Base-by-base conservation (phyloP, 1,284 basidiomycete genomes). In the Peniophora sp. region DNA sequence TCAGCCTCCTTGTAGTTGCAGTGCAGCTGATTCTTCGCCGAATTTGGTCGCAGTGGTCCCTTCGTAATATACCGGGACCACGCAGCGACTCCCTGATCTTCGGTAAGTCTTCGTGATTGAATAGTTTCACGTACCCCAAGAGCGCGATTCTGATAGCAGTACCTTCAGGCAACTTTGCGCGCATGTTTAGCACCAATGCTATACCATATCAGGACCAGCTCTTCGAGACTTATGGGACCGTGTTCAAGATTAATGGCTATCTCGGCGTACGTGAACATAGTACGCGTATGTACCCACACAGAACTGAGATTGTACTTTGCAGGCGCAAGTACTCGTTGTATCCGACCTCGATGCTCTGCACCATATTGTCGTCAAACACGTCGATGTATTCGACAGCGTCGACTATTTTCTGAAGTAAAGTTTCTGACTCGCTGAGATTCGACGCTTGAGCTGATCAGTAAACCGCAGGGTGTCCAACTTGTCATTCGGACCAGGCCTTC, bases 401-500 rank as follows among this genome's bases (percentile, higher is more conserved):
- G 23, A 25, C 17, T 25, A 45, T n/a, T 45, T 45, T 20, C 17
- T 45, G 11, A 22, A 45, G 44, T 45, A 20, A 45, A n/a, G 14
- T 45, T 20, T 16, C 14, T 14, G 23, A 16, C 3, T 45, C 17
- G 44, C 22, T n/a, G n/a, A n/a, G n/a, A 8, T 45, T 24, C 10
- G 3, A 22, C 44, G 20, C 23, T 3, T 9, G 23, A 9, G 19
- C 17, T 45, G 27, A 32, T 32, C 12, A 5, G 6, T 6, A 6
- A 6, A 12, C 6, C 12, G 27, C 23, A 60, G 59, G 32, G 34
- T 20, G 17, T 55, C 56, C 39, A 49, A 20, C 35, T 17, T 55
- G 14, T 35, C 52, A 2, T 55, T 59, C 46, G 61, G 60, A 2
- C 52, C 50, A 19, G 53, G 57, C 9, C 54, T 63, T n/a, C 19